A percentile compares a stretch with the other conserved stretches of the same genome.
Conservation (phyloP, 441 rosid species). For the Bruguiera hainesii region DNA sequence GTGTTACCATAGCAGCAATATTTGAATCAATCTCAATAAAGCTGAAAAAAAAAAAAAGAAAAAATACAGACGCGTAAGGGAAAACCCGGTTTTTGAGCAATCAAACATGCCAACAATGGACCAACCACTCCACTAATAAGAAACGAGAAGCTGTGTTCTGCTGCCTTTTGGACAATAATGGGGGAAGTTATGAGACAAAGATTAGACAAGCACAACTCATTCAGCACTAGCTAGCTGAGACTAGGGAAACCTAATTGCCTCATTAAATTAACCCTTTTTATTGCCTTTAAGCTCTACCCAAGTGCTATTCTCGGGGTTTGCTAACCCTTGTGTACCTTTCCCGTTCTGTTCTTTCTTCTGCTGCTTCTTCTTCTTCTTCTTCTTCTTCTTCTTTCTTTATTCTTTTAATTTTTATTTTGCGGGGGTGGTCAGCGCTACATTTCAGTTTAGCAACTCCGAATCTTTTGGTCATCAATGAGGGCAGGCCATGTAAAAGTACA, state of each 20-base stretch:
- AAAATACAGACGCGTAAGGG: constrained; percentile 27
- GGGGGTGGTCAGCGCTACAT: not conserved
- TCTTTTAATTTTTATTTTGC: too few species aligned
- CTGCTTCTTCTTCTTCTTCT: too few species aligned
- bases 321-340: not conserved
- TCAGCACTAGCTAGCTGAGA: not conserved
- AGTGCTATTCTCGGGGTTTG: not conserved
- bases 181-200: not conserved
- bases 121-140: constrained; percentile 55
- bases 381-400: too few species aligned
- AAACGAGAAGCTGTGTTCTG: constrained; percentile 7
- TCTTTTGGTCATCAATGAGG: not conserved
- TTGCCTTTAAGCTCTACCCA: not conserved
- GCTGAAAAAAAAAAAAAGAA: constrained; percentile 4
- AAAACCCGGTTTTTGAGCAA: constrained; percentile 49
- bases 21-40: constrained; percentile 14
- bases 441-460: not conserved
- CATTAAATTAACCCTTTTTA: not conserved
- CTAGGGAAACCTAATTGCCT: not conserved
- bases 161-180: not conserved
- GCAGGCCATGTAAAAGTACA: not conserved
- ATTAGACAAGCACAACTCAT: constrained; percentile 1
- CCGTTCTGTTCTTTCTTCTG: not conserved
- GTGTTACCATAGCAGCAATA: not conserved
- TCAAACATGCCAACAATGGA: constrained; percentile 56